phyloP scores from a whole-genome alignment of 148 eudicot genomes.

The Chenopodium suecicum region DNA sequence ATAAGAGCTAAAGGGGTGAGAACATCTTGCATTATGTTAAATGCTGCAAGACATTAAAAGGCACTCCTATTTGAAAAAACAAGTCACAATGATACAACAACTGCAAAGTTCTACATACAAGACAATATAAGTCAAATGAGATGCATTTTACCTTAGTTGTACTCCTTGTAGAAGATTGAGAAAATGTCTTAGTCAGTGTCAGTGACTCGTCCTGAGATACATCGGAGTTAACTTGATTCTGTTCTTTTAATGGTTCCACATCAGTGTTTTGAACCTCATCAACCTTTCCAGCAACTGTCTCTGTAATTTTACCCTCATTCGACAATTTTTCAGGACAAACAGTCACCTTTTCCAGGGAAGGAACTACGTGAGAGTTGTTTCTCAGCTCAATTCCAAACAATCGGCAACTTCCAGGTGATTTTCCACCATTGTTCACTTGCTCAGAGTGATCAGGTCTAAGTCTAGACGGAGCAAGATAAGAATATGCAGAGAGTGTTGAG shows the following conservation, averaged over 20 bases:
- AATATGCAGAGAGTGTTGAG: slow-evolving; percentile 25
- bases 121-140: background rate
- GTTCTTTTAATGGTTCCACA: slow-evolving; percentile 35
- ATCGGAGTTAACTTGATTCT: slow-evolving; percentile 31
- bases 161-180: slow-evolving; percentile 50
- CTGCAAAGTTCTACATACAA: background rate
- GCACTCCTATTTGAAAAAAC: too few species aligned
- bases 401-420: slow-evolving; percentile 49
- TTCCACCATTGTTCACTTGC: slow-evolving; percentile 37
- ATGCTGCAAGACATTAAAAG: too few species aligned
- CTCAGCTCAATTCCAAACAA: slow-evolving; percentile 80
- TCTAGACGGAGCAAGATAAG: slow-evolving; percentile 32
- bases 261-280: slow-evolving; percentile 32
- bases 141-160: slow-evolving; percentile 63
- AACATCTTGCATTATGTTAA: too few species aligned
- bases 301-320: slow-evolving; percentile 14
- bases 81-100: too few species aligned
- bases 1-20: background rate
- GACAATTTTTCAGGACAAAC: slow-evolving; percentile 3
- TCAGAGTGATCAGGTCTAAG: slow-evolving; percentile 24
- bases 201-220: slow-evolving; percentile 30
- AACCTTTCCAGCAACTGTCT: slow-evolving; percentile 14
- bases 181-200: slow-evolving; percentile 36
- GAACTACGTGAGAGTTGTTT: slow-evolving; percentile 13
- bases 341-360: slow-evolving; percentile 24